Percentiles rank a stretch among this genome's conserved stretches.
Conservation (phyloP, 768 basidiomycete species). For the Holtermanniella nyarrowii region DNA sequence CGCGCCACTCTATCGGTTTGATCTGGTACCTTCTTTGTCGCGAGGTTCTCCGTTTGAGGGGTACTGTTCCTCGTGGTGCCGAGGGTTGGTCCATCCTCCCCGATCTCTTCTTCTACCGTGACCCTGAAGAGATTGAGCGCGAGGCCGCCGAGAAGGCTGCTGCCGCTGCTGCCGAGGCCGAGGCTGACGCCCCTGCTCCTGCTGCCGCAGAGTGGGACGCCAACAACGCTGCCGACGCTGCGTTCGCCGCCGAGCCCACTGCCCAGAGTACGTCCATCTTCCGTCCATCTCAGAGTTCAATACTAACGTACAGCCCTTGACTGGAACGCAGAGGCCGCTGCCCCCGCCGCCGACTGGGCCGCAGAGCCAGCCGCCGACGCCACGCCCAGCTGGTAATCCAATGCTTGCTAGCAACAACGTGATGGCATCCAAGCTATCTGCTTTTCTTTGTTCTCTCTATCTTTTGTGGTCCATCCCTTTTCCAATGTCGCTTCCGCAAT, state of each 20-base stretch:
- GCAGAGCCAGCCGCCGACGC: slow-evolving; percentile 55
- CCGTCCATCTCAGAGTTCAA: neutral
- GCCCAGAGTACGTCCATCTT: slow-evolving; percentile 44
- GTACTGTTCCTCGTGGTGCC: slow-evolving; percentile 73
- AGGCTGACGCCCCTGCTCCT: slow-evolving; percentile 48
- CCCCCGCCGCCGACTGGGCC: slow-evolving; percentile 61
- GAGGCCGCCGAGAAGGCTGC: slow-evolving; percentile 85
- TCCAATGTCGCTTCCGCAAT: neutral
- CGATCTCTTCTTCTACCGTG: slow-evolving; percentile 99
- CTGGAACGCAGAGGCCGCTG: slow-evolving; percentile 63
- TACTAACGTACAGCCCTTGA: slow-evolving; percentile 51
- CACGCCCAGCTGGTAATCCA: slow-evolving; percentile 28
- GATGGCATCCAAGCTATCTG: neutral
- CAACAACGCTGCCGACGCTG: slow-evolving; percentile 62
- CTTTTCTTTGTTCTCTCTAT: no score
- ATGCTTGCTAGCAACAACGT: neutral
- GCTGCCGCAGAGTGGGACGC: slow-evolving; percentile 47
- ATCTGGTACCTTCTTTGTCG: slow-evolving; percentile 65
- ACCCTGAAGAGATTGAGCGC: slow-evolving; percentile 97
- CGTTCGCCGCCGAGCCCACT: slow-evolving; percentile 51
- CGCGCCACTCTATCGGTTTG: slow-evolving; percentile 90
- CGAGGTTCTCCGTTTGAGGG: slow-evolving; percentile 90
- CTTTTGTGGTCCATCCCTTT: neutral
- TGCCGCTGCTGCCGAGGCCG: slow-evolving; percentile 61
- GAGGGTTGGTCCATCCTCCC: slow-evolving; percentile 94